Evolutionary conservation across 768 basidiomycete species (phyloP).

Genomic region (Amanita exitialis): DNA sequence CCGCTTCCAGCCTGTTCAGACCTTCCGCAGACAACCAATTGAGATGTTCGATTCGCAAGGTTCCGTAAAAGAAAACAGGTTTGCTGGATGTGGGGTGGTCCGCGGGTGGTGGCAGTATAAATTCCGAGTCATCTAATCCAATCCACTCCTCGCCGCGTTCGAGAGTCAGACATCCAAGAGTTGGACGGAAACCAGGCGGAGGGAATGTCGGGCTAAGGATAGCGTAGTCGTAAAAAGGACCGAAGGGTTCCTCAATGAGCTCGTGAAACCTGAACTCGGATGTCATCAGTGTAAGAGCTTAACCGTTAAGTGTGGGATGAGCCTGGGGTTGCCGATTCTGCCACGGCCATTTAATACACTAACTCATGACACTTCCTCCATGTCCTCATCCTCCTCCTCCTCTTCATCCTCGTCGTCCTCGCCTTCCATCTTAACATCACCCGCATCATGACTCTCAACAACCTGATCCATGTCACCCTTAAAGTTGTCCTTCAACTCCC

Average conservation of each 20-base stretch:
- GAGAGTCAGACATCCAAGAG: neutral
- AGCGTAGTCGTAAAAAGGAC: neutral
- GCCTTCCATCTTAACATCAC: conserved; percentile 41
- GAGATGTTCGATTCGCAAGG: conserved; percentile 33
- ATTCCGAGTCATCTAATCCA: conserved; percentile 39
- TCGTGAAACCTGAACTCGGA: neutral
- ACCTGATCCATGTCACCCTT: conserved; percentile 30
- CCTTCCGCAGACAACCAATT: conserved; percentile 44
- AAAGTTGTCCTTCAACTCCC: conserved; percentile 70
- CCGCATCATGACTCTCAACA: conserved; percentile 12
- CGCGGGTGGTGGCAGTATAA: conserved; percentile 18
- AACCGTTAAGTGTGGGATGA: no score
- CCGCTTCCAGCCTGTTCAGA: conserved; percentile 25
- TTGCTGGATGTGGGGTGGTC: conserved; percentile 12
- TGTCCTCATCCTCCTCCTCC: conserved; percentile 51
- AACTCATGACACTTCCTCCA: conserved; percentile 62
- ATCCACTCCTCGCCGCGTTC: neutral
- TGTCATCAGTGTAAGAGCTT: no score
- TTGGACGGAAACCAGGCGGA: neutral
- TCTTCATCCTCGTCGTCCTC: conserved; percentile 49
- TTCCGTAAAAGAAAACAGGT: conserved; percentile 40
- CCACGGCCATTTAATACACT: no score
- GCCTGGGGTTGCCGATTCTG: no score
- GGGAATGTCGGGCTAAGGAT: conserved; percentile 2
- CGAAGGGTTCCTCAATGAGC: conserved; percentile 1